These are phyloP conservation scores for Trichoderma pleuroti DNA, from an alignment of 2,329 filamentous ascomycete species.

Conservation along the genomic window DNA sequence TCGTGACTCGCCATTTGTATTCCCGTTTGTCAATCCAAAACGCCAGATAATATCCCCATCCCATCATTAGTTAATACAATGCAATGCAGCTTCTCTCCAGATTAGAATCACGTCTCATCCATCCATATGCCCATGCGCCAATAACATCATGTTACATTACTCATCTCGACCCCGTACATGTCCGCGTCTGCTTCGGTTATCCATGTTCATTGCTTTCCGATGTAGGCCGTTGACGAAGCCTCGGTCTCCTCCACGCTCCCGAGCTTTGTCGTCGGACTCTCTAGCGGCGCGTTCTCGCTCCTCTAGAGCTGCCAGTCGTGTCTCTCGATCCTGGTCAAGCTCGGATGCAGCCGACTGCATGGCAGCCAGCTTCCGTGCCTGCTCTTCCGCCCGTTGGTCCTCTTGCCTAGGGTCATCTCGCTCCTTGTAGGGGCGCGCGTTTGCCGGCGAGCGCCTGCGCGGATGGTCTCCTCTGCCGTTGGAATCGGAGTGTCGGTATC, in stretches of 20 bases:
- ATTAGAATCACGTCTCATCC: not conserved
- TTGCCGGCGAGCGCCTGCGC: constrained; percentile 24
- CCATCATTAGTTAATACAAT: not conserved
- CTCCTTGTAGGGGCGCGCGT: not conserved
- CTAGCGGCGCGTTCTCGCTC: constrained; percentile 61
- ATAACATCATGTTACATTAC: not conserved
- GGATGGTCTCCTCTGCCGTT: constrained; percentile 30
- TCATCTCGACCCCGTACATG: constrained; percentile 43
- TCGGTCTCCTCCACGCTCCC: constrained; percentile 61
- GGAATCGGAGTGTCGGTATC: constrained; percentile 25
- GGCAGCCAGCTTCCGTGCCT: constrained; percentile 64
- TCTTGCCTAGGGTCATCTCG: constrained; percentile 21
- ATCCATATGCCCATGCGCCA: not conserved
- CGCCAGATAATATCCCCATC: not conserved
- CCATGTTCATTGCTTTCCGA: constrained; percentile 52
- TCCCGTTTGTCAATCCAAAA: not conserved
- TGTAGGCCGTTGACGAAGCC: constrained; percentile 64
- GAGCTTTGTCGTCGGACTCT: constrained; percentile 63
- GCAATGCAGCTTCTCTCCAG: not conserved
- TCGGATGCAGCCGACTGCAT: constrained; percentile 70
- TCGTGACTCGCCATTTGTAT: not conserved
- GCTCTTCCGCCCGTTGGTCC: constrained; percentile 48
- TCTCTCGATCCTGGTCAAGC: constrained; percentile 66
- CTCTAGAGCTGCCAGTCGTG: constrained; percentile 63
- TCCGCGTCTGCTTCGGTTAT: constrained; percentile 46